Evolutionary conservation across 2,329 filamentous ascomycete genomes (phyloP).

Genomic region (Clarireedia homoeocarpa): DNA sequence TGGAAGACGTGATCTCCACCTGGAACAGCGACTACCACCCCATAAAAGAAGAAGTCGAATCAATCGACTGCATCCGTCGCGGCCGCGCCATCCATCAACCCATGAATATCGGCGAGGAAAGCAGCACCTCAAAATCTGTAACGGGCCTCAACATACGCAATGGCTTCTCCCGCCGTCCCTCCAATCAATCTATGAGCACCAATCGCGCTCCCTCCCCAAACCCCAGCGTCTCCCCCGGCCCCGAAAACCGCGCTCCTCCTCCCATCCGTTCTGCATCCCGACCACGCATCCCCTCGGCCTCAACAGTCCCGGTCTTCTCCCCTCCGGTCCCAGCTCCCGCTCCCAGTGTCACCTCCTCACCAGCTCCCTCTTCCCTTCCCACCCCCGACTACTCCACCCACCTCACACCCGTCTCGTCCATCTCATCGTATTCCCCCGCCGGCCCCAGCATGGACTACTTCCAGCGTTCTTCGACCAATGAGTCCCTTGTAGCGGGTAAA

Average conservation of each 20-base stretch:
- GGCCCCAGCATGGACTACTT: conserved; percentile 27
- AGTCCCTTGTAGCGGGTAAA: conserved; percentile 38
- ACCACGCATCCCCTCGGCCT: background rate
- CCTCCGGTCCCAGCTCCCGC: conserved; percentile 9
- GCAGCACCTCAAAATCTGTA: conserved; percentile 20
- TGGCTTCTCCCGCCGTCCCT: conserved; percentile 36
- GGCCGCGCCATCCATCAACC: conserved; percentile 58
- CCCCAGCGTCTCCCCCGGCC: conserved; percentile 13
- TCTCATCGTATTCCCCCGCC: conserved; percentile 22
- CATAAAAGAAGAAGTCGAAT: conserved; percentile 58
- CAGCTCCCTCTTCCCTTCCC: conserved; percentile 8
- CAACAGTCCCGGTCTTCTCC: conserved; percentile 35
- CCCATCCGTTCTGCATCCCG: conserved; percentile 1
- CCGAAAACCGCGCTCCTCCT: background rate
- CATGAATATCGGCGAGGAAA: conserved; percentile 32
- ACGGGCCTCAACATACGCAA: conserved; percentile 29
- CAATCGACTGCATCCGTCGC: conserved; percentile 52
- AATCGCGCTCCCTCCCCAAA: conserved; percentile 7
- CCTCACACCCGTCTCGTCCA: conserved; percentile 22
- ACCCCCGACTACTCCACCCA: conserved; percentile 21
- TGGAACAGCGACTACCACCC: conserved; percentile 60
- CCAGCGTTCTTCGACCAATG: conserved; percentile 23
- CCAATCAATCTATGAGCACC: conserved; percentile 28
- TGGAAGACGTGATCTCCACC: conserved; percentile 59
- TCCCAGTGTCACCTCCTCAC: conserved; percentile 14